A percentile compares a stretch with the other conserved stretches of the same genome.
These are phyloP conservation scores for Raphanus hybrid DNA, from an alignment of 441 rosid genomes.

Conservation along the genomic window DNA sequence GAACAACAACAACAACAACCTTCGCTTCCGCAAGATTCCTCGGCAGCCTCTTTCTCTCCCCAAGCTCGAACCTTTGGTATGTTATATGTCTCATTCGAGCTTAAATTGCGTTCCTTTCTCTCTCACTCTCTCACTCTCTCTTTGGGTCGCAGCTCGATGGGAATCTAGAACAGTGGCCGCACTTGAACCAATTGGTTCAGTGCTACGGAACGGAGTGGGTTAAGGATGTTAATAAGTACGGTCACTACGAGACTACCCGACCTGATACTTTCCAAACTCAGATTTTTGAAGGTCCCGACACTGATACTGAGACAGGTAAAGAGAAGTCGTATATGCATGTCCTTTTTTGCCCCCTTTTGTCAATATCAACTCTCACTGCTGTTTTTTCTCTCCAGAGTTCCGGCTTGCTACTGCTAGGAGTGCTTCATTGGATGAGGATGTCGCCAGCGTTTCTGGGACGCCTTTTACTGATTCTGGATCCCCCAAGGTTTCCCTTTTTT, in stretches of 20 bases:
- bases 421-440: slow-evolving; percentile 69
- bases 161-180: slow-evolving; percentile 97
- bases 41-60: slow-evolving; percentile 73
- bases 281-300: slow-evolving; percentile 97
- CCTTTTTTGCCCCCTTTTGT: neutral
- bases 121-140: neutral
- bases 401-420: slow-evolving; percentile 81
- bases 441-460: slow-evolving; percentile 86
- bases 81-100: neutral
- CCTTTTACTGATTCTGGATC: slow-evolving; percentile 62
- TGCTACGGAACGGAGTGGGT: slow-evolving; percentile 95
- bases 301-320: slow-evolving; percentile 95
- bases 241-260: slow-evolving; percentile 73
- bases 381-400: slow-evolving; percentile 53
- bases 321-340: neutral
- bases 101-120: neutral
- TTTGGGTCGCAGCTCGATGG: slow-evolving; percentile 70
- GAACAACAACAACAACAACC: slow-evolving; percentile 52
- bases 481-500: slow-evolving; percentile 56
- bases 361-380: slow-evolving; percentile 4
- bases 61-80: slow-evolving; percentile 85
- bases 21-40: slow-evolving; percentile 82
- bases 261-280: slow-evolving; percentile 79
- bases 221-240: slow-evolving; percentile 94
- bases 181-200: slow-evolving; percentile 83